phyloP scores from a whole-genome alignment of 495 filamentous ascomycete species.

The Cryomyces minteri region DNA sequence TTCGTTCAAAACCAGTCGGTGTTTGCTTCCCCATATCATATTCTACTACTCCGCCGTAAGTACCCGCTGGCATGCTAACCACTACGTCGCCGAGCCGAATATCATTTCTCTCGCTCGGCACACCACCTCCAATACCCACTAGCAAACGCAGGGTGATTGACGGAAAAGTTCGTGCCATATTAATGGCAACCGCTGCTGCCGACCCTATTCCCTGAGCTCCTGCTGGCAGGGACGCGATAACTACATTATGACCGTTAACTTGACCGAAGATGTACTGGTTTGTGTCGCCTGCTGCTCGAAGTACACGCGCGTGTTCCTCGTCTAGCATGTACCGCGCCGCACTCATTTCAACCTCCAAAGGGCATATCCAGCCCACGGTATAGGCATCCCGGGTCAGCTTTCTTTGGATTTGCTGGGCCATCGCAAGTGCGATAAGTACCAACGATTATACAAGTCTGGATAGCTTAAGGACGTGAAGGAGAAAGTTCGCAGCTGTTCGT shows the following conservation, averaged over 20 bases:
- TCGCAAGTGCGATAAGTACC: background rate
- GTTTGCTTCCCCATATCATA: slow-evolving; percentile 17
- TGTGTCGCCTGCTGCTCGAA: background rate
- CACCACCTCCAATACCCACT: slow-evolving; percentile 29
- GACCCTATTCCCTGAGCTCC: slow-evolving; percentile 21
- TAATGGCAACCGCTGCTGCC: slow-evolving; percentile 14
- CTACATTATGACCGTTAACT: slow-evolving; percentile 6
- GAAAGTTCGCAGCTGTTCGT: too few relatives aligned
- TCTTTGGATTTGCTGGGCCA: background rate
- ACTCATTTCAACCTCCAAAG: slow-evolving; percentile 6
- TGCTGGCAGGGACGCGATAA: slow-evolving; percentile 21
- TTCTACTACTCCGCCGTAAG: slow-evolving; percentile 19
- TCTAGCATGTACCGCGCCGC: slow-evolving; percentile 9
- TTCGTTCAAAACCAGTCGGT: slow-evolving; percentile 7
- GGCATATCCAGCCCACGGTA: slow-evolving; percentile 10
- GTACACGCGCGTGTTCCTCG: slow-evolving; percentile 5
- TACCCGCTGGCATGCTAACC: slow-evolving; percentile 15
- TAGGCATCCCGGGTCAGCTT: background rate
- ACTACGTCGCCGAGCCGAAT: slow-evolving; percentile 29
- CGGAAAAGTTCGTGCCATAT: slow-evolving; percentile 24
- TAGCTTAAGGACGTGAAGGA: too few relatives aligned
- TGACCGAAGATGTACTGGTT: slow-evolving; percentile 7
- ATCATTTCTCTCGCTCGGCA: slow-evolving; percentile 17
- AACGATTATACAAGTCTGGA: too few relatives aligned
- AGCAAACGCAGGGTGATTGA: slow-evolving; percentile 24